These are phyloP conservation scores for Starmerella sirachaensis DNA, from an alignment of 805 yeast species.

Conservation along the genomic window DNA sequence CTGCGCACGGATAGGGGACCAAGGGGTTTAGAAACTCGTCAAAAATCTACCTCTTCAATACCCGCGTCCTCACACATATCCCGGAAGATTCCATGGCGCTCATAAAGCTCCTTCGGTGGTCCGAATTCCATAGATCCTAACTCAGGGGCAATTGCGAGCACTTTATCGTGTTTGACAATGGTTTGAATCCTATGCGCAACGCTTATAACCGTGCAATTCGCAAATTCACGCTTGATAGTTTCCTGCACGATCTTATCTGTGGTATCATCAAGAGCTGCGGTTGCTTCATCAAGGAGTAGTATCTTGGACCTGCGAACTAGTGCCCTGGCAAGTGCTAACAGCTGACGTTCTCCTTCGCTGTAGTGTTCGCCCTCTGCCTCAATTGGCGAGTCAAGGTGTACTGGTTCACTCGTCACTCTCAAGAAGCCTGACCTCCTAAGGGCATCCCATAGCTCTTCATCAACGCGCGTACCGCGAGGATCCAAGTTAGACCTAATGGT, in stretches of 20 bases:
- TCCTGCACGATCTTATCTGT: conserved; percentile 54
- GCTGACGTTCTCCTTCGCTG: conserved; percentile 17
- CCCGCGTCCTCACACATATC: conserved; percentile 12
- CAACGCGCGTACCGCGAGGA: conserved; percentile 49
- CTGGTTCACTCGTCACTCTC: conserved; percentile 31
- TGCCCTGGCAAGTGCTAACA: conserved; percentile 49
- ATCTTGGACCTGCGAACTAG: conserved; percentile 49
- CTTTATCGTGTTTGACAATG: conserved; percentile 44
- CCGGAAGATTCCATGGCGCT: background rate
- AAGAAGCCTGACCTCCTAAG: conserved; percentile 40
- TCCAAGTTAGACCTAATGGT: conserved; percentile 64
- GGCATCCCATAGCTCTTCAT: conserved; percentile 54
- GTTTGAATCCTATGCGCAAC: conserved; percentile 61
- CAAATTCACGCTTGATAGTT: conserved; percentile 46
- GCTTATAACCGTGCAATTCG: conserved; percentile 51
- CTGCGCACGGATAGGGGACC: no score
- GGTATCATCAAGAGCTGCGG: conserved; percentile 64
- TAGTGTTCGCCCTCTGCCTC: conserved; percentile 16
- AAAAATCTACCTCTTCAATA: conserved; percentile 1
- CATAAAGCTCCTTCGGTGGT: conserved; percentile 36
- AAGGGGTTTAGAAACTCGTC: no score
- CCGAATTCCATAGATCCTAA: conserved; percentile 48
- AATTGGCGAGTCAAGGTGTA: conserved; percentile 39
- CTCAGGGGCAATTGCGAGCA: conserved; percentile 43
- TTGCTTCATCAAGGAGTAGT: conserved; percentile 61